phyloP scores from a whole-genome alignment of 148 eudicot species.

The Cornus florida region DNA sequence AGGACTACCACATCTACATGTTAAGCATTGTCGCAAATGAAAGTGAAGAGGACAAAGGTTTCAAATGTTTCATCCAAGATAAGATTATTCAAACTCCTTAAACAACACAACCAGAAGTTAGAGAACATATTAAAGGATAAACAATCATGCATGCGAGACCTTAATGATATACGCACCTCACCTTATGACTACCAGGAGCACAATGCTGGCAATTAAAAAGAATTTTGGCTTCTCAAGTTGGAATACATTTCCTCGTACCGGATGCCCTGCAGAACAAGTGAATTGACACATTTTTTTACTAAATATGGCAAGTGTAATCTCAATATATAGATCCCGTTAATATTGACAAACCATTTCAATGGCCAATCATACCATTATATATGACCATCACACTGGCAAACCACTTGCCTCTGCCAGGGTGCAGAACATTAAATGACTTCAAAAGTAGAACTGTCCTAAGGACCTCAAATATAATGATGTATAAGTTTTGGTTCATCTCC shows the following conservation, averaged over 20 bases:
- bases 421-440: not conserved
- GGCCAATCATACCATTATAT: not conserved
- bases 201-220: not conserved
- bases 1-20: not conserved
- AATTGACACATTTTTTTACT: not conserved
- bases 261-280: not conserved
- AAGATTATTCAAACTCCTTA: too few relatives aligned
- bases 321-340: not conserved
- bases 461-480: not conserved
- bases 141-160: not conserved
- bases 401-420: too few relatives aligned
- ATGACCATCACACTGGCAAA: not conserved
- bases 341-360: not conserved
- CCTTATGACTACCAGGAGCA: not conserved
- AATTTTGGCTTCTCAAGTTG: constrained; percentile 7
- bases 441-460: not conserved
- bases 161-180: not conserved
- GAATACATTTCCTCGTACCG: constrained; percentile 1
- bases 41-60: not conserved
- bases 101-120: not conserved
- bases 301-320: not conserved
- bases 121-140: too few relatives aligned
- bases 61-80: not conserved
- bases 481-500: not conserved
- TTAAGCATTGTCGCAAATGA: not conserved